phyloP scores from a whole-genome alignment of 345 rosid genomes.

The Syzygium aromaticum region DNA sequence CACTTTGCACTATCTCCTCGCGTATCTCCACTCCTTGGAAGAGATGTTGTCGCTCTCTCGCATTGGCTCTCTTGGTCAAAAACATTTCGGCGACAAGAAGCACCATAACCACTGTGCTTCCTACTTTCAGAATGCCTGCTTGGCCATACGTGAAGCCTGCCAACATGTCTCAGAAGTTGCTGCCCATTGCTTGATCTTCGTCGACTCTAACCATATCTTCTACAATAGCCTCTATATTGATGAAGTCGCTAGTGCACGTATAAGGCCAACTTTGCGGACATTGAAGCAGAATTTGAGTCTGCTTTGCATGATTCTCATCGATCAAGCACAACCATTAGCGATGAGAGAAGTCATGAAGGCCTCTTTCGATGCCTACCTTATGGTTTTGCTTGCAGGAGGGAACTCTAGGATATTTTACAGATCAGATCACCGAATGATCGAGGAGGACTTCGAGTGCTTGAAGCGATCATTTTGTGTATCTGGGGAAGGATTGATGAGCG shows the following conservation, averaged over 20 bases:
- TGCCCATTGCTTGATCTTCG: conserved; percentile 68
- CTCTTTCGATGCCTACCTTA: conserved; percentile 66
- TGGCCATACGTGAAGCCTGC: conserved; percentile 65
- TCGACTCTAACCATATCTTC: conserved; percentile 59
- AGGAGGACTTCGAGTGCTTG: conserved; percentile 64
- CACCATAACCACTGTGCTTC: conserved; percentile 15
- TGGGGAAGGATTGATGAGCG: conserved; percentile 67
- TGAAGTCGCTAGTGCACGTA: conserved; percentile 50
- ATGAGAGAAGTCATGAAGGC: conserved; percentile 77
- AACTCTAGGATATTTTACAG: conserved; percentile 40
- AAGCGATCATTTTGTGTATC: conserved; percentile 59
- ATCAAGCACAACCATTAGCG: conserved; percentile 65
- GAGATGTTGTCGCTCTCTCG: conserved; percentile 53
- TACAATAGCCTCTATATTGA: conserved; percentile 65
- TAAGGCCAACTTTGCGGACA: conserved; percentile 45
- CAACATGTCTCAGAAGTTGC: conserved; percentile 87
- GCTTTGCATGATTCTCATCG: conserved; percentile 57
- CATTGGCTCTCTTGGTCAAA: background rate
- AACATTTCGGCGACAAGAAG: background rate
- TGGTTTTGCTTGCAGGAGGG: conserved; percentile 87
- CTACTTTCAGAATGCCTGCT: conserved; percentile 47
- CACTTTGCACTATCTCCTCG: conserved; percentile 61
- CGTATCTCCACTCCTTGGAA: conserved; percentile 63
- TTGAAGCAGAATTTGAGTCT: conserved; percentile 75
- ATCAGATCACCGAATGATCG: conserved; percentile 44